A percentile compares a stretch with the other conserved stretches of the same genome.
Evolutionary conservation across 176 grass and related monocot genomes (phyloP).

Genomic region (Areca catechu): DNA sequence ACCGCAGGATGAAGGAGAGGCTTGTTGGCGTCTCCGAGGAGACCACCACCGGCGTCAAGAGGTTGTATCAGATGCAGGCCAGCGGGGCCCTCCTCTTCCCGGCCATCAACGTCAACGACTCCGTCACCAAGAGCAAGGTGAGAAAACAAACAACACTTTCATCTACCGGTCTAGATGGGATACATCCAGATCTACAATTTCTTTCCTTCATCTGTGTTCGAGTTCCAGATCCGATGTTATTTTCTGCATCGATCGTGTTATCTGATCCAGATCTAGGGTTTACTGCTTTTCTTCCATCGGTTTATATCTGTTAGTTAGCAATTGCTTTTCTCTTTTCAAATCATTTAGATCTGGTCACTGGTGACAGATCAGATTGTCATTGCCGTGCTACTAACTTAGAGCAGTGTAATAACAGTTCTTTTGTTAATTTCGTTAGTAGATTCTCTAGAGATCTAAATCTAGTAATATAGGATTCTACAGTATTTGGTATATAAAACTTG

Average conservation of each 20-base stretch:
- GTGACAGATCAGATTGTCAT: too few relatives aligned
- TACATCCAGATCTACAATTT: conserved; percentile 4
- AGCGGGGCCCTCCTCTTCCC: conserved; percentile 73
- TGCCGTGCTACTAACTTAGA: too few relatives aligned
- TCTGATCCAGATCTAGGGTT: conserved; percentile 15
- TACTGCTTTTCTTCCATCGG: background rate
- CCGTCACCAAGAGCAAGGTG: conserved; percentile 99
- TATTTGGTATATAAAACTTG: too few relatives aligned
- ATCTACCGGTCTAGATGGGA: background rate
- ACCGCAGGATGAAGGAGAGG: conserved; percentile 91
- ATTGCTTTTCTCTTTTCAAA: too few relatives aligned
- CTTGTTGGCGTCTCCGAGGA: conserved; percentile 93
- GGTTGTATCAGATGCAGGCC: conserved; percentile 89
- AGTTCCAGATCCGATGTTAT: too few relatives aligned
- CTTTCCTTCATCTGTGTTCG: background rate
- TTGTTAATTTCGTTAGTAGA: too few relatives aligned
- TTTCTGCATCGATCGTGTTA: too few relatives aligned
- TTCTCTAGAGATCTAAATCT: too few relatives aligned
- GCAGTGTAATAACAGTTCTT: too few relatives aligned
- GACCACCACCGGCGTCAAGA: conserved; percentile 87
- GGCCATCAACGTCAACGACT: conserved; percentile 91
- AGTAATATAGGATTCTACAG: too few relatives aligned
- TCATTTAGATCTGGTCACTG: too few relatives aligned
- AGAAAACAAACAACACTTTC: background rate
- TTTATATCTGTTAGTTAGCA: too few relatives aligned